Conservation (phyloP, 768 basidiomycete species). For the Strobilomyces dryophilus region DNA sequence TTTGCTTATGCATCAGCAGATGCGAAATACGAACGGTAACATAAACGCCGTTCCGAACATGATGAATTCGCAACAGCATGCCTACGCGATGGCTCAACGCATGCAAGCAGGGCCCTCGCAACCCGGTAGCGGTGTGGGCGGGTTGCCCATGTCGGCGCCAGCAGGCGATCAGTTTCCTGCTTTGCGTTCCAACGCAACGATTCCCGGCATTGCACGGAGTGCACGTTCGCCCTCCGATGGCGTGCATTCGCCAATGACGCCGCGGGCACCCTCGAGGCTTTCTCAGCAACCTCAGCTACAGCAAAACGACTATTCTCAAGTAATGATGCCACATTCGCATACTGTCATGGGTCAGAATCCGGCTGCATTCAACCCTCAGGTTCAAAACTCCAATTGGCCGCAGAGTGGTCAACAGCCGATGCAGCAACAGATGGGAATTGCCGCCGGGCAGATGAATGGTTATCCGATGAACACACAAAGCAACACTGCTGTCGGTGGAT, state of each 20-base stretch:
- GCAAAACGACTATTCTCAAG: slow-evolving; percentile 38
- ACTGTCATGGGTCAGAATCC: slow-evolving; percentile 27
- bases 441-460: slow-evolving; percentile 35
- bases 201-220: slow-evolving; percentile 74
- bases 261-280: slow-evolving; percentile 33
- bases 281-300: slow-evolving; percentile 46
- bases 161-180: slow-evolving; percentile 43
- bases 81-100: slow-evolving; percentile 39
- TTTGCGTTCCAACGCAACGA: slow-evolving; percentile 54
- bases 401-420: slow-evolving; percentile 56
- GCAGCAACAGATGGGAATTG: slow-evolving; percentile 35
- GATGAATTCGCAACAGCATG: slow-evolving; percentile 33
- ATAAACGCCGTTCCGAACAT: slow-evolving; percentile 25
- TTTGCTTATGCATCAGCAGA: slow-evolving; percentile 36
- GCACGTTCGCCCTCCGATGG: slow-evolving; percentile 72
- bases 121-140: slow-evolving; percentile 23
- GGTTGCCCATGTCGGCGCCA: slow-evolving; percentile 42
- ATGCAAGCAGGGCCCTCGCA: slow-evolving; percentile 39
- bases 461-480: slow-evolving; percentile 36
- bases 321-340: slow-evolving; percentile 36
- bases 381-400: slow-evolving; percentile 40
- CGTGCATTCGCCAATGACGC: slow-evolving; percentile 41
- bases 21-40: slow-evolving; percentile 26
- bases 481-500: slow-evolving; percentile 25
- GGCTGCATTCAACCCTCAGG: slow-evolving; percentile 30